phyloP scores from a whole-genome alignment of 768 basidiomycete species.

The Macrolepiota dolichaula region DNA sequence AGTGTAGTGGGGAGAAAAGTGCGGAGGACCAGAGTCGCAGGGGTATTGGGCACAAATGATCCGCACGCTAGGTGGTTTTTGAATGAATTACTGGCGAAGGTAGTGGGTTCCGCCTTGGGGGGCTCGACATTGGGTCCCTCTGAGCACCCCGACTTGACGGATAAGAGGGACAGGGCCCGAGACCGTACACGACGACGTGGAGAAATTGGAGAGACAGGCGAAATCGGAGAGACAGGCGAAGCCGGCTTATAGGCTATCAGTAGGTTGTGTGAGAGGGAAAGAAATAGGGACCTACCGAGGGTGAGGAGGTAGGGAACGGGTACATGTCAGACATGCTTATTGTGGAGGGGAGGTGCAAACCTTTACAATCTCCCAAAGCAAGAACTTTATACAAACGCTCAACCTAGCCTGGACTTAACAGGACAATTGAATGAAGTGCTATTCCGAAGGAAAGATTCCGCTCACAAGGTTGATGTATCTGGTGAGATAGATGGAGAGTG shows the following conservation, averaged over 20 bases:
- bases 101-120: constrained; percentile 22
- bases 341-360: neutral
- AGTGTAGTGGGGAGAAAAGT: constrained; percentile 1
- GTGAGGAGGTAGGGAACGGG: neutral
- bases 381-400: neutral
- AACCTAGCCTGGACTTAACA: neutral
- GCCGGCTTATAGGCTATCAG: neutral
- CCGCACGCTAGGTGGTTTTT: constrained; percentile 22
- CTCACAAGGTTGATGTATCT: constrained; percentile 1
- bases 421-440: neutral
- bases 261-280: neutral
- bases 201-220: neutral
- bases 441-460: neutral
- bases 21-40: constrained; percentile 2
- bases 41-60: constrained; percentile 22
- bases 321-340: constrained; percentile 1
- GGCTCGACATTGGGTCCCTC: constrained; percentile 19
- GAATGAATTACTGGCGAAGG: constrained; percentile 16
- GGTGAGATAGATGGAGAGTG: neutral
- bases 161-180: constrained; percentile 25
- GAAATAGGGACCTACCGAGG: neutral
- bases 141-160: constrained; percentile 22
- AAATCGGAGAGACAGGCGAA: neutral
- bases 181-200: constrained; percentile 13
- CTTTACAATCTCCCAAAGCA: neutral